A percentile compares a stretch with the other conserved stretches of the same genome.
Conservation (phyloP, 2,329 filamentous ascomycete genomes). For the Fusarium sp. region DNA sequence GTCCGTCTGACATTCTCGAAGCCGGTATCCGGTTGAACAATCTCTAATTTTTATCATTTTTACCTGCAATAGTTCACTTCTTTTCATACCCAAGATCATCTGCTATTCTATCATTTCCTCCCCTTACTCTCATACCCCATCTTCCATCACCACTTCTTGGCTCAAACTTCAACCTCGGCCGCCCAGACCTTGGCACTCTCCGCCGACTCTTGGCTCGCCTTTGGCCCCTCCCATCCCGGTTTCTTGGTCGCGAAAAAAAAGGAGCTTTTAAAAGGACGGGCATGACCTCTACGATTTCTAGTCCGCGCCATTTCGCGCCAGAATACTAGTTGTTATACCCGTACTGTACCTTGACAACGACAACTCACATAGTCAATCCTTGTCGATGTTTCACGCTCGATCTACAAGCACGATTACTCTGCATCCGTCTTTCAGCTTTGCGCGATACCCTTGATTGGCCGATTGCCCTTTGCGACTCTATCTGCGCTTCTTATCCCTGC, state of each 20-base stretch:
- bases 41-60: background rate
- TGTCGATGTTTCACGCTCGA: slow-evolving; percentile 1
- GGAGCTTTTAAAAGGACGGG: slow-evolving; percentile 29
- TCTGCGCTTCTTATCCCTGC: slow-evolving; percentile 21
- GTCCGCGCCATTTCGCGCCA: slow-evolving; percentile 10
- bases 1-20: slow-evolving; percentile 5
- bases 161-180: slow-evolving; percentile 23
- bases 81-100: background rate
- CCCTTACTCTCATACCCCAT: background rate
- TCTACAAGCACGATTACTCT: slow-evolving; percentile 7
- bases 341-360: background rate
- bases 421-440: background rate
- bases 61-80: background rate
- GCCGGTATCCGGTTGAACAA: slow-evolving; percentile 4
- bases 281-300: background rate
- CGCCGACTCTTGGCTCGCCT: slow-evolving; percentile 35
- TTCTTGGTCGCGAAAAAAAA: slow-evolving; percentile 2
- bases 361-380: slow-evolving; percentile 9
- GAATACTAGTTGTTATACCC: background rate
- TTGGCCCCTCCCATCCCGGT: slow-evolving; percentile 27
- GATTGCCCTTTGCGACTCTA: background rate
- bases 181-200: slow-evolving; percentile 48
- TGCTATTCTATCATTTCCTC: background rate
- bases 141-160: slow-evolving; percentile 6
- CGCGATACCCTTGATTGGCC: slow-evolving; percentile 19